Percentiles rank a stretch among this genome's conserved stretches.
Evolutionary conservation across 441 rosid genomes (phyloP).

Genomic region (Brassica balearica): DNA sequence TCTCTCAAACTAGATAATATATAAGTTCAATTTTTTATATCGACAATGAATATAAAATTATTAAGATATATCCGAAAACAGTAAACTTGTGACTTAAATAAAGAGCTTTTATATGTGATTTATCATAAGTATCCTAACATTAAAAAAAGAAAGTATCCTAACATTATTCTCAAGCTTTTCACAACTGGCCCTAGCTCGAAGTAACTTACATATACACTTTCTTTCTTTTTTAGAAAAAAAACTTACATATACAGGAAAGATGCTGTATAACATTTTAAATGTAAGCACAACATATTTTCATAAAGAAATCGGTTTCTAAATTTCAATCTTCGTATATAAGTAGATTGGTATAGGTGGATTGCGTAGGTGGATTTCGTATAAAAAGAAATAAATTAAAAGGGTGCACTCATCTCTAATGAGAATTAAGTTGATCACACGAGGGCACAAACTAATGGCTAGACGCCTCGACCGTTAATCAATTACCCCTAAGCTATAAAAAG

Average conservation of each 20-base stretch:
- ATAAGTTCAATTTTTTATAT: neutral
- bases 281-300: conserved; percentile 9
- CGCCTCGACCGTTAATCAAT: conserved; percentile 36
- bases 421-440: conserved; percentile 15
- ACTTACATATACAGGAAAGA: neutral
- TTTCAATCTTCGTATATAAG: conserved; percentile 2
- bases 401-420: conserved; percentile 33
- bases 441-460: conserved; percentile 11
- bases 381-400: conserved; percentile 13
- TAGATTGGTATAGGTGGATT: conserved; percentile 28
- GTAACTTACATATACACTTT: neutral
- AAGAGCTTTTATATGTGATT: neutral
- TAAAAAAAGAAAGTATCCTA: neutral
- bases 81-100: neutral
- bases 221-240: too few relatives aligned
- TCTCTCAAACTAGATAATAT: too few relatives aligned
- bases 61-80: neutral
- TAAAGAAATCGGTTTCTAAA: conserved; percentile 3
- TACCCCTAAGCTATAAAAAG: conserved; percentile 27
- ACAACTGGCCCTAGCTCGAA: neutral
- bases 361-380: neutral
- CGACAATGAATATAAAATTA: neutral
- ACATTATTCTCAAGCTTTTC: neutral
- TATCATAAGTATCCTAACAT: neutral
- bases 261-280: conserved; percentile 5